Base-by-base conservation (phyloP, 257 asterid genomes). In the Catharanthus roseus region DNA sequence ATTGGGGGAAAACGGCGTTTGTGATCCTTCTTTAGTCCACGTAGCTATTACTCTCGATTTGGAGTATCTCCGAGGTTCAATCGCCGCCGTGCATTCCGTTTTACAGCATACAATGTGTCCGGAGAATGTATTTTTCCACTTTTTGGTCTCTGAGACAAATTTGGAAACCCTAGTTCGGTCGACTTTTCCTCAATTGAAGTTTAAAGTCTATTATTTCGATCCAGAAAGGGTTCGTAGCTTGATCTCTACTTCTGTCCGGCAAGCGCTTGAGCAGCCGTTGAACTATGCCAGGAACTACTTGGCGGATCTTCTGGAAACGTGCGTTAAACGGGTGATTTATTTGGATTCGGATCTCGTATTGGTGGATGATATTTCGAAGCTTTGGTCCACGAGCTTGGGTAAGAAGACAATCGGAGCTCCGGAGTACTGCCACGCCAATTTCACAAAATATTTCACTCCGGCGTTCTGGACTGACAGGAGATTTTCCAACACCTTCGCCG, bases 41-140 rank as follows among this genome's bases (percentile, higher is more conserved):
- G 96, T 92, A 0, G 98, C 98, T 55, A 88, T 92, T 66, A 92
- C 98, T 23, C 95, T 92, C 74, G 98, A 92, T 71, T 79, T 83
- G 4, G 96, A 85, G 55, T 92, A 92, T 29, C 84, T 92, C 11
- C 96, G 98, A 0, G 98, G 98, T 47, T 92, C 97, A 54, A 83
- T 92, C 72, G 98, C 98, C 13, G 98, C 96, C 50, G 96, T 92
- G 33, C 96, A 92, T 81, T 92, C 98, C 21, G 77, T 90, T 75
- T 79, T 92, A 9, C 95, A 90, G 79, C 93, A 92, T 57, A 82
- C 97, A 4, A 81, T 68, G 67, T 92, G 98, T 51, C 98, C 98
- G 0, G 89, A 88, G 66, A 90, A 82, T 75, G 85, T 90, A 3
- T 92, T 92, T 67, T 90, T 92, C 78, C 98, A 92, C 76, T 88